phyloP scores from a whole-genome alignment of 2,329 filamentous ascomycete genomes.

The Madurella mycetomatis region DNA sequence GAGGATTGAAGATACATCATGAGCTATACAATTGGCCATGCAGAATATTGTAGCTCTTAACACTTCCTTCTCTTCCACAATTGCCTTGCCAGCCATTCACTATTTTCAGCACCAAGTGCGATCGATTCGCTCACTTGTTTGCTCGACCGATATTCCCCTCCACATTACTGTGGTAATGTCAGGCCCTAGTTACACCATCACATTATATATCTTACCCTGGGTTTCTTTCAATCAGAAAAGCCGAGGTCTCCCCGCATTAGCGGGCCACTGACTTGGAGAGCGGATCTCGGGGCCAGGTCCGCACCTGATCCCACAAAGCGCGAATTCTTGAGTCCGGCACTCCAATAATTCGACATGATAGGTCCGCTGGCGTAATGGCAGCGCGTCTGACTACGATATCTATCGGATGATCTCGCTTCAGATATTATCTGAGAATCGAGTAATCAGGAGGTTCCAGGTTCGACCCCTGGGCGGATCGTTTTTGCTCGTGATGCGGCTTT shows the following conservation, averaged over 20 bases:
- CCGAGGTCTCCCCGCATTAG: too few relatives aligned
- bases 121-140: too few relatives aligned
- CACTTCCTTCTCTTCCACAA: too few relatives aligned
- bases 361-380: slow-evolving; percentile 17
- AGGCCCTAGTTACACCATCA: too few relatives aligned
- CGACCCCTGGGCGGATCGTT: slow-evolving; percentile 16
- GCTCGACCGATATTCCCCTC: too few relatives aligned
- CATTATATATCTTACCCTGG: too few relatives aligned
- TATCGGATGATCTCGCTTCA: neutral
- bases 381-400: slow-evolving; percentile 14
- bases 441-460: slow-evolving; percentile 20
- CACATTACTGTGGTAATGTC: too few relatives aligned
- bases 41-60: too few relatives aligned
- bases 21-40: too few relatives aligned
- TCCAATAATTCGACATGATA: neutral
- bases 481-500: neutral
- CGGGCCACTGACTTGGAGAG: neutral
- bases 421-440: neutral
- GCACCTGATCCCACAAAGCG: neutral
- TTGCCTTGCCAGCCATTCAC: too few relatives aligned
- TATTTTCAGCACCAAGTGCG: too few relatives aligned
- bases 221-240: too few relatives aligned
- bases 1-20: neutral
- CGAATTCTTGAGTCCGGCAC: neutral
- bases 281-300: neutral